Evolutionary conservation across 2,329 filamentous ascomycete genomes (phyloP).

Genomic region (Emericellopsis atlantica): DNA sequence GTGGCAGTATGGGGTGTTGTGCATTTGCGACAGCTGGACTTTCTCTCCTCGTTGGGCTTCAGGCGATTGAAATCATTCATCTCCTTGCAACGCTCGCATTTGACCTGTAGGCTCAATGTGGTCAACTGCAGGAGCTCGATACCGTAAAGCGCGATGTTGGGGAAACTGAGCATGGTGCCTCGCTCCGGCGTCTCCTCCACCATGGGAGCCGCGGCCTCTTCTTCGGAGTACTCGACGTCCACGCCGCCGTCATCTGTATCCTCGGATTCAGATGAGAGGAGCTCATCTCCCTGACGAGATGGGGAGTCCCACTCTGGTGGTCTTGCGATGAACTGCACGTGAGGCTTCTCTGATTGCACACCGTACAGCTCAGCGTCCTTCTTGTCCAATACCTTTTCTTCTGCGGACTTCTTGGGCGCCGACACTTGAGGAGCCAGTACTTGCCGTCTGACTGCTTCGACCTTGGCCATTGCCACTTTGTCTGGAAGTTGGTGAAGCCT

Average conservation of each 20-base stretch:
- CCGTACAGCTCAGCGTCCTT: constrained; percentile 4
- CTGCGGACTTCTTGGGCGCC: background rate
- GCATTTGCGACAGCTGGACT: constrained; percentile 46
- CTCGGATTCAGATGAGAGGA: constrained; percentile 19
- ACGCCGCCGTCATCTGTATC: constrained; percentile 30
- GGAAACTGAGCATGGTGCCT: constrained; percentile 70
- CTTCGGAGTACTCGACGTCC: constrained; percentile 8
- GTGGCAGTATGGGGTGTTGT: constrained; percentile 34
- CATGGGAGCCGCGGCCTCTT: background rate
- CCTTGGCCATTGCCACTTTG: constrained; percentile 28
- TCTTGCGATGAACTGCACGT: constrained; percentile 59
- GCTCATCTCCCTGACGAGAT: constrained; percentile 5
- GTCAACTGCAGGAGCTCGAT: constrained; percentile 64
- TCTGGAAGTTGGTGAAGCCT: constrained; percentile 53
- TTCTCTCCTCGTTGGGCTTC: constrained; percentile 39
- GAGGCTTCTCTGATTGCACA: constrained; percentile 34
- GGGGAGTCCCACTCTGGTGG: constrained; percentile 60
- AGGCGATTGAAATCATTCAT: constrained; percentile 56
- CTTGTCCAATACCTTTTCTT: constrained; percentile 1
- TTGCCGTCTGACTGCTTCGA: background rate
- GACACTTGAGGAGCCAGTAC: background rate
- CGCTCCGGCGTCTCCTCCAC: constrained; percentile 33
- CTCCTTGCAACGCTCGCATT: constrained; percentile 71
- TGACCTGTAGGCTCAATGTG: constrained; percentile 55
- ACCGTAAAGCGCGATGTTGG: constrained; percentile 61